Base-by-base conservation (phyloP, 192 early-diverging fungal genomes). In the Dissophora globulifera region DNA sequence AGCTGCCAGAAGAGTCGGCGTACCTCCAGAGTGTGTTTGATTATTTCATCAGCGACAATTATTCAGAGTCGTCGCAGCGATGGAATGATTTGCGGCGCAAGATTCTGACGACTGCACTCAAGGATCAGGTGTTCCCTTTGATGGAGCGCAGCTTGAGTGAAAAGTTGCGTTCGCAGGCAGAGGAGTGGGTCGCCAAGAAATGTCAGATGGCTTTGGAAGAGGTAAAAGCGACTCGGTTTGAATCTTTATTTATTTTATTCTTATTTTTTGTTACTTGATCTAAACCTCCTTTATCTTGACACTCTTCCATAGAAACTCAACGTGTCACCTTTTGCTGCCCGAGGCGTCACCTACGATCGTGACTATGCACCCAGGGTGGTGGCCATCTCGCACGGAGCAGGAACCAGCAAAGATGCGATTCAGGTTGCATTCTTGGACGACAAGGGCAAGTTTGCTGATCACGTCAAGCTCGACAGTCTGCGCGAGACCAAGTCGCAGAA, bases 71-170 rank as follows among this genome's bases (percentile, higher is more conserved):
- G 3, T 89, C 89, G 5, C 72, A 86, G 29, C 80, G 80, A 31
- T 98, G 97, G 97, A 94, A 96, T 60, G 58, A 78, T 0, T 68
- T 93, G 61, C 88, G 95, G n/a, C 56, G 80, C 32, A 82, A 90
- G 20, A 85, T 92, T 25, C 56, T 93, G 45, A 76, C 83, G 13
- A 61, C 70, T 7, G 89, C 92, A 0, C 67, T 90, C 33, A 79
- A 82, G 30, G 89, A 94, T 2, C 81, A 91, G 15, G 60, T 96
- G 32, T 87, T 92, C 41, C 92, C 90, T 17, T 69, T 88, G 45
- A 87, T 91, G 58, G 89, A 88, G 33, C 91, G 92, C 65, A 89
- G 89, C 79, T 78, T 92, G 17, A 88, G 87, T 31, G 92, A 95
- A 55, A 88, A 87, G 59, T 71, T 95, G 69, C 84, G 83, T 11